These are phyloP conservation scores for Sporothrix humicola DNA, from an alignment of 2,329 filamentous ascomycete species.

Conservation along the genomic window DNA sequence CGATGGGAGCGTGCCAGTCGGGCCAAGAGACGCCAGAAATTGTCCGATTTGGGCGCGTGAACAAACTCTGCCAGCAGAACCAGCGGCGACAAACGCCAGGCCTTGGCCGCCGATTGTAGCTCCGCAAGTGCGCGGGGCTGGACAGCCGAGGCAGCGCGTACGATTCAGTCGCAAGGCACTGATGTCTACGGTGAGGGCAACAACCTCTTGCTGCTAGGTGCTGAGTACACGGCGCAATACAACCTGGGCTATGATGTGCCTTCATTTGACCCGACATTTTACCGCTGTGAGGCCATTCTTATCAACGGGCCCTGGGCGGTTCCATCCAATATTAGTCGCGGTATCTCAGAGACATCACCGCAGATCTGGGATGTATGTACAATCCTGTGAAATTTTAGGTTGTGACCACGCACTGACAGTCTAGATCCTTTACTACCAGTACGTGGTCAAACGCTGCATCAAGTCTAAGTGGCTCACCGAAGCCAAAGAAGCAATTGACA, in stretches of 20 bases:
- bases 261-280: conserved; percentile 46
- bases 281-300: conserved; percentile 49
- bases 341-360: neutral
- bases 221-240: conserved; percentile 49
- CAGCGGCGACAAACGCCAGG: neutral
- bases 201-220: conserved; percentile 46
- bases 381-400: neutral
- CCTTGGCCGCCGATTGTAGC: neutral
- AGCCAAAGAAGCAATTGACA: neutral
- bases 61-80: conserved; percentile 4
- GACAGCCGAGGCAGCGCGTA: conserved; percentile 45
- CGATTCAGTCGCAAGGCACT: conserved; percentile 46
- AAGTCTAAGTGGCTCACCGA: neutral
- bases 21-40: neutral
- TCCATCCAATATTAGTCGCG: conserved; percentile 1
- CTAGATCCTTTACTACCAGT: conserved; percentile 15
- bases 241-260: conserved; percentile 46
- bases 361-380: conserved; percentile 3
- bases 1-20: neutral
- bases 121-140: conserved; percentile 38
- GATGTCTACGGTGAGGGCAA: conserved; percentile 45
- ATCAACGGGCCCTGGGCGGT: conserved; percentile 48
- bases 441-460: neutral
- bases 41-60: neutral
- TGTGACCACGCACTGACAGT: neutral